phyloP scores from a whole-genome alignment of 192 early-diverging fungal genomes.

The Piromyces sp. region DNA sequence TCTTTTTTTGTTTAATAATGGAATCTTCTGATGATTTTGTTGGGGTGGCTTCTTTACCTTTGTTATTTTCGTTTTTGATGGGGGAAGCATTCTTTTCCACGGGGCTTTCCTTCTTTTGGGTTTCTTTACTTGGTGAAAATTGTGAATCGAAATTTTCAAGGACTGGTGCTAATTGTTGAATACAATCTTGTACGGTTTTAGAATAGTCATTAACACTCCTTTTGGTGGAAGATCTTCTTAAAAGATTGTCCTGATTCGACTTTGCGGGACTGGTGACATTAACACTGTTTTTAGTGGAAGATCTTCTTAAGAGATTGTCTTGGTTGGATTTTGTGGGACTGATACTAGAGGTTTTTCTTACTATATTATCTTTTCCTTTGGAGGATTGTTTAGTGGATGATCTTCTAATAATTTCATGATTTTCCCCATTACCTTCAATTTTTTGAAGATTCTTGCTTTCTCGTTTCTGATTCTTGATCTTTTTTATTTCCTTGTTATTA shows the following conservation, averaged over 20 bases:
- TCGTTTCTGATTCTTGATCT: neutral
- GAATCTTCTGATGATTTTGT: too few relatives aligned
- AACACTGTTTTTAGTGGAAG: too few relatives aligned
- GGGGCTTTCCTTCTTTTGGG: neutral
- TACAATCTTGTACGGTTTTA: neutral
- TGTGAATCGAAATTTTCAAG: neutral
- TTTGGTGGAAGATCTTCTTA: neutral
- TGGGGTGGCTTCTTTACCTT: too few relatives aligned
- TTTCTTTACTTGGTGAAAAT: neutral
- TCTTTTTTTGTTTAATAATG: too few relatives aligned
- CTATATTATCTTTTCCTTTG: too few relatives aligned
- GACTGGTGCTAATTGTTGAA: neutral
- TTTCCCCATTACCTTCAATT: too few relatives aligned
- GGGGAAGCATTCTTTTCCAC: neutral
- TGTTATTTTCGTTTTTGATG: neutral
- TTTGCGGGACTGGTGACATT: too few relatives aligned
- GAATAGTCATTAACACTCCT: neutral
- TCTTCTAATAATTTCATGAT: too few relatives aligned
- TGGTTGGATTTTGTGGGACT: too few relatives aligned
- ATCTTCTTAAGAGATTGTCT: too few relatives aligned
- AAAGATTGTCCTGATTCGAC: neutral
- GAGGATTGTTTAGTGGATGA: too few relatives aligned
- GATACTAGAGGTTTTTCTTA: too few relatives aligned
- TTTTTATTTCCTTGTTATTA: neutral
- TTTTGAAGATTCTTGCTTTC: neutral